These are phyloP conservation scores for Sphagnurus paluster DNA, from an alignment of 1,284 basidiomycete species.

Conservation along the genomic window DNA sequence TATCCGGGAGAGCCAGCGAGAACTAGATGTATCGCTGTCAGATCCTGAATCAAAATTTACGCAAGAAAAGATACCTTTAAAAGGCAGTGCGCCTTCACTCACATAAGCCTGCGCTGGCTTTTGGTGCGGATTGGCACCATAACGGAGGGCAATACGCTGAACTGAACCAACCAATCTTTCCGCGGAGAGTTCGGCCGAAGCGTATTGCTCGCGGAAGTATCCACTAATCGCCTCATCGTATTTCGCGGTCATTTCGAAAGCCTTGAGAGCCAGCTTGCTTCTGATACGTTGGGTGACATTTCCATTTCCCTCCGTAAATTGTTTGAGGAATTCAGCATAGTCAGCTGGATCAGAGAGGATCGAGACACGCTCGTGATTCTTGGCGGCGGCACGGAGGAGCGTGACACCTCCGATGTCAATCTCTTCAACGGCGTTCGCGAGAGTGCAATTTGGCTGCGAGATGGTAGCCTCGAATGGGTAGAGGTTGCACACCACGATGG, in stretches of 20 bases:
- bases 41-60: conserved; percentile 2
- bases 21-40: conserved; percentile 44
- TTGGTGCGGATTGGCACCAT: conserved; percentile 99
- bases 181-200: conserved; percentile 69
- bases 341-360: conserved; percentile 95
- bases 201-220: conserved; percentile 97
- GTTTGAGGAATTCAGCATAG: conserved; percentile 81
- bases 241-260: conserved; percentile 93
- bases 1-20: conserved; percentile 96
- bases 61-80: conserved; percentile 70
- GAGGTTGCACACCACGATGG: conserved; percentile 97
- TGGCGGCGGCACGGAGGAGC: conserved; percentile 95
- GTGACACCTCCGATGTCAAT: conserved; percentile 99
- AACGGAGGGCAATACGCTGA: conserved; percentile 87
- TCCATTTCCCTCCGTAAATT: conserved; percentile 69
- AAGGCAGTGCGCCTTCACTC: conserved; percentile 86
- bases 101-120: conserved; percentile 98
- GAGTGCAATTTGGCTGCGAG: conserved; percentile 84
- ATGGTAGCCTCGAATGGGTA: conserved; percentile 97
- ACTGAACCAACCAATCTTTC: conserved; percentile 68
- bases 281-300: conserved; percentile 73
- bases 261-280: conserved; percentile 91
- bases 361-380: conserved; percentile 95
- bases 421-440: conserved; percentile 94
- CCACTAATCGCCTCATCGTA: conserved; percentile 97